Conservation (phyloP, 176 grass and related monocot genomes). For the Poa annua region DNA sequence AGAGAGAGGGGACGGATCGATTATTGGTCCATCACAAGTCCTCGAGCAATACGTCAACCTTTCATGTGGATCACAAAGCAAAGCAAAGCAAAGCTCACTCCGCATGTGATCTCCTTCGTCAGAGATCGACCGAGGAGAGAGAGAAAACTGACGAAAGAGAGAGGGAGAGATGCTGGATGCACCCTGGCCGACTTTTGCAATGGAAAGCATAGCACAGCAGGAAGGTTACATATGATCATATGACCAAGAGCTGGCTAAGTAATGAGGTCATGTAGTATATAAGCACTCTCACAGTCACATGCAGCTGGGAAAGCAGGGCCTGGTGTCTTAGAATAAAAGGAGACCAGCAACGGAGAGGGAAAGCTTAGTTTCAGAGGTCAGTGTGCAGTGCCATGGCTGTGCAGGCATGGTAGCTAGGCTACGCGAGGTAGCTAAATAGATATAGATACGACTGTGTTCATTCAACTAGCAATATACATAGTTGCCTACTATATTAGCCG, state of each 20-base stretch:
- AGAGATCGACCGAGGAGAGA: conserved; percentile 6
- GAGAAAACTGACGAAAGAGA: neutral
- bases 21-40: neutral
- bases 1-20: neutral
- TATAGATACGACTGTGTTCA: neutral
- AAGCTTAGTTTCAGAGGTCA: conserved; percentile 32
- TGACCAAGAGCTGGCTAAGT: neutral
- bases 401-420: conserved; percentile 11
- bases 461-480: neutral
- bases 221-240: conserved; percentile 15
- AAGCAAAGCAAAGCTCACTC: conserved; percentile 23
- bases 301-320: conserved; percentile 29
- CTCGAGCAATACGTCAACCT: conserved; percentile 44
- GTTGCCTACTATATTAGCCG: conserved; percentile 7
- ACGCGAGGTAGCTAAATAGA: conserved; percentile 26
- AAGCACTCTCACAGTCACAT: conserved; percentile 55
- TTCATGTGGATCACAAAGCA: conserved; percentile 10
- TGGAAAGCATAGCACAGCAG: conserved; percentile 36
- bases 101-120: conserved; percentile 51
- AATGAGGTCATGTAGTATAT: conserved; percentile 58
- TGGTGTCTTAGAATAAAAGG: conserved; percentile 41
- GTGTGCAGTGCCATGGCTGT: conserved; percentile 33
- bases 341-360: conserved; percentile 12
- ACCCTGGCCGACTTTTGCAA: conserved; percentile 62
- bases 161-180: neutral